phyloP scores from a whole-genome alignment of 1,284 basidiomycete species.

The Megacollybia platyphylla region DNA sequence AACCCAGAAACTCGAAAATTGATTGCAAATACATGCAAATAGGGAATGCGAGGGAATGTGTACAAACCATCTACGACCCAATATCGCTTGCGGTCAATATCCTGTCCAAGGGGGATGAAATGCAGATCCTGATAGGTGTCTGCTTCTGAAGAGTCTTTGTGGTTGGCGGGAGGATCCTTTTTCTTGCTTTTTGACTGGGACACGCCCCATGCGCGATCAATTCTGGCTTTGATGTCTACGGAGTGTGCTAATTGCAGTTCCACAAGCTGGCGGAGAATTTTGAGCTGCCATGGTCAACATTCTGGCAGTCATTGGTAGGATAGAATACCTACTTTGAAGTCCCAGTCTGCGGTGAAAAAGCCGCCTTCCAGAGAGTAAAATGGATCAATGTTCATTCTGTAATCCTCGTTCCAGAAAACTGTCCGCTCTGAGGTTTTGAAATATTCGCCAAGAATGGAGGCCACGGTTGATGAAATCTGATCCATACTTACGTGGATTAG shows the following conservation, averaged over 20 bases:
- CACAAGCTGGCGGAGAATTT: conserved; percentile 65
- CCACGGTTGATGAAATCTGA: conserved; percentile 62
- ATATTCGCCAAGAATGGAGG: conserved; percentile 52
- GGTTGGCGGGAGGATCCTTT: conserved; percentile 39
- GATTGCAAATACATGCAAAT: conserved; percentile 62
- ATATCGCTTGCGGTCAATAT: conserved; percentile 57
- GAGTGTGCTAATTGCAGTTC: conserved; percentile 65
- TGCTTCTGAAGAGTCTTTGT: conserved; percentile 43
- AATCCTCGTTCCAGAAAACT: conserved; percentile 63
- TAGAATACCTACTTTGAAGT: conserved; percentile 50
- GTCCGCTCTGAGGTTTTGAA: conserved; percentile 61
- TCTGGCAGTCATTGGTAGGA: conserved; percentile 7
- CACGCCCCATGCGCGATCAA: conserved; percentile 77
- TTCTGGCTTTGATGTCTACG: conserved; percentile 49
- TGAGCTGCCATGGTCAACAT: conserved; percentile 35
- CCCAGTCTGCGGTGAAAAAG: conserved; percentile 65
- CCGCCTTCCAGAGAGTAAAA: conserved; percentile 48
- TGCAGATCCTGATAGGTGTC: conserved; percentile 50
- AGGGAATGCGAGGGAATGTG: conserved; percentile 25
- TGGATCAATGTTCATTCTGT: conserved; percentile 55
- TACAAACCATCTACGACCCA: conserved; percentile 77
- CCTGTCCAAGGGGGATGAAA: conserved; percentile 60
- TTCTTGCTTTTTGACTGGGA: conserved; percentile 73
- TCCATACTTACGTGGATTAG: conserved; percentile 40
- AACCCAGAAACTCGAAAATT: conserved; percentile 12